Evolutionary conservation across 1,284 basidiomycete species (phyloP), one percentile per base, ranked within the genome.

Genomic region (Ceratobasidium sp.): DNA sequence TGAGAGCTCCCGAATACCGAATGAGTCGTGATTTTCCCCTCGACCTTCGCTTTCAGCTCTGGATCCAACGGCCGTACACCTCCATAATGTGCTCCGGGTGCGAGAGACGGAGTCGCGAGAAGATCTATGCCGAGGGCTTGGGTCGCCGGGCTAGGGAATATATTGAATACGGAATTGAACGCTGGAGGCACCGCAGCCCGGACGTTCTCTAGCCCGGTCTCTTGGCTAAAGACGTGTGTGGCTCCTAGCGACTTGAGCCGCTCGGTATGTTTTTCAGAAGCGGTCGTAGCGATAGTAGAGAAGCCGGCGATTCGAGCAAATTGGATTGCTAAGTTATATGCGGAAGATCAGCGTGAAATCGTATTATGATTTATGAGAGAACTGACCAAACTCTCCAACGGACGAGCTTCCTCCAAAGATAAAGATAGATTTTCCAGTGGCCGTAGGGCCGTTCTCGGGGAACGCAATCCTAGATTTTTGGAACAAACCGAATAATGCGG

Each of bases 171-270:
- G 44, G 86, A 20, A 7, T 40, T 39, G 39, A 84, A 58, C 18
- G 77, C 4, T 42, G 70, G 40, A 10, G 78, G 61, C 13, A 85
- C 82, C 58, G 84, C 83, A 7, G 78, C 77, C 55, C 87, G 80
- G 46, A 85, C 82, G 2, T 76, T 78, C 0, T 79, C 79, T 28
- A 89, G 82, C 12, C 81, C 61, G 20, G 83, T 61, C 26, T 85
- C 82, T 53, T 89, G 86, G 79, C 90, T 88, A 69, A 92, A 82
- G 72, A 90, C 84, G 58, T 89, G 84, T 0, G 89, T 89, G 0
- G 90, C 91, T 2, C 91, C 91, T 33, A 90, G 84, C 0, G 85
- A 84, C 81, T 87, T 88, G 78, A 92, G 86, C 53, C 83, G 82
- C 0, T 83, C 84, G n/a, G 83, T 81, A 80, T 91, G 87, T 79